phyloP scores from a whole-genome alignment of 225 moss, liverwort and hornwort species.

The Asterella californica region DNA sequence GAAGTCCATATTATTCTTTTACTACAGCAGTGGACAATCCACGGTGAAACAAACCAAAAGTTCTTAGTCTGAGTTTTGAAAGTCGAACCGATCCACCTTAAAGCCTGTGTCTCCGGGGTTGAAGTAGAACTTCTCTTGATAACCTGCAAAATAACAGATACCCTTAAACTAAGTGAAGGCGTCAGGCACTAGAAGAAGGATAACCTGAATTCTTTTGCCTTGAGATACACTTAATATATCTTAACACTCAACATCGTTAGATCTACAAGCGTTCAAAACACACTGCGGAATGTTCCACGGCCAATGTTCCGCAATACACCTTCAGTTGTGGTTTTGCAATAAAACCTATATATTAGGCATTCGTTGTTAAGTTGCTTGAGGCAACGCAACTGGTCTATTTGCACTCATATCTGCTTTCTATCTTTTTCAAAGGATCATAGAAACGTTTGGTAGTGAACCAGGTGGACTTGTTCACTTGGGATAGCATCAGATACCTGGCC shows the following conservation, averaged over 20 bases:
- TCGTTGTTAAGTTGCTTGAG: background rate
- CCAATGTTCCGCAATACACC: background rate
- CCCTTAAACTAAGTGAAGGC: background rate
- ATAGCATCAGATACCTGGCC: constrained; percentile 50
- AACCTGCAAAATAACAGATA: constrained; percentile 38
- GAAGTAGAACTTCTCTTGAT: constrained; percentile 97
- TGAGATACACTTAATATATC: background rate
- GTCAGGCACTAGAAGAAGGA: background rate
- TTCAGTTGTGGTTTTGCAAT: background rate
- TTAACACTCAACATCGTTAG: background rate
- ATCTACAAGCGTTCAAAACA: background rate
- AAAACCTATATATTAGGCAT: background rate
- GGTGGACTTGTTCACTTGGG: no score
- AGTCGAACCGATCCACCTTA: constrained; percentile 39
- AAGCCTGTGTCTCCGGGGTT: constrained; percentile 99
- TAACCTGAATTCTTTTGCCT: background rate
- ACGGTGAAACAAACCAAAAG: background rate
- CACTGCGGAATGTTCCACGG: background rate
- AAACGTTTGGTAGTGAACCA: background rate
- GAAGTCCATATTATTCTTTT: background rate
- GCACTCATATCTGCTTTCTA: background rate
- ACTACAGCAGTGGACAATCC: background rate
- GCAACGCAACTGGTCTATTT: background rate
- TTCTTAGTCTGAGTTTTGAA: background rate
- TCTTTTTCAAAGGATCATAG: background rate